Evolutionary conservation across 108 stramenopile species (phyloP), one percentile per base, ranked within the genome.

Genomic region (Bacterosira constricta): DNA sequence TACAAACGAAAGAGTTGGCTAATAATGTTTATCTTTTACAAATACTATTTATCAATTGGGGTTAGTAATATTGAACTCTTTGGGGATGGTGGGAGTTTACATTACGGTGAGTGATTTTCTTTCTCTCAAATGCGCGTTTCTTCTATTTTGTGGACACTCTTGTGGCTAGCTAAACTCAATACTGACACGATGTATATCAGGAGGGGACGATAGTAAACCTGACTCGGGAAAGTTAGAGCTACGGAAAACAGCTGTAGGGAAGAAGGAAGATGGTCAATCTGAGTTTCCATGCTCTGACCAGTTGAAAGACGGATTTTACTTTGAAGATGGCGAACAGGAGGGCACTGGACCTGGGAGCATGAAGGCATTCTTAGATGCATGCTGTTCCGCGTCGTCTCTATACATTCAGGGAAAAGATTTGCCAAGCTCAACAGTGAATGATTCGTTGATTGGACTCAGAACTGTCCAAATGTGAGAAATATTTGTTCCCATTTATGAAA

Each of bases 251-350:
- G 60, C n/a, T 25, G n/a, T 51, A 37, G 73, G 64, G 50, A 27
- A 57, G 26, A 71, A 62, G 27, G 67, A 56, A 27, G 59, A 59
- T 47, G 59, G 47, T 4, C 56, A 76, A 62, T 32, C 65, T 11
- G 52, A 62, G 36, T 76, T 38, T 25, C 75, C 75, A 30, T 76
- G 75, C 57, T 59, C 60, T 38, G 37, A 52, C 26, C 50, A 63
- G 42, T 31, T 73, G 18, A 84, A 88, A 50, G 89, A 89, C 38
- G 89, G 85, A 50, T 66, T 92, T 38, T 87, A 92, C 51, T 92
- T 92, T 80, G 83, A 88, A 52, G 84, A 89, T 62, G 78, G 63
- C 8, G 85, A 87, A 26, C 62, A 66, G 42, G 31, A 39, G 0
- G 66, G 66, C 1, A 62, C 23, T 37, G 75, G 75, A 42, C 75